phyloP scores from a whole-genome alignment of 768 basidiomycete genomes.

The Strobilomyces confusus region DNA sequence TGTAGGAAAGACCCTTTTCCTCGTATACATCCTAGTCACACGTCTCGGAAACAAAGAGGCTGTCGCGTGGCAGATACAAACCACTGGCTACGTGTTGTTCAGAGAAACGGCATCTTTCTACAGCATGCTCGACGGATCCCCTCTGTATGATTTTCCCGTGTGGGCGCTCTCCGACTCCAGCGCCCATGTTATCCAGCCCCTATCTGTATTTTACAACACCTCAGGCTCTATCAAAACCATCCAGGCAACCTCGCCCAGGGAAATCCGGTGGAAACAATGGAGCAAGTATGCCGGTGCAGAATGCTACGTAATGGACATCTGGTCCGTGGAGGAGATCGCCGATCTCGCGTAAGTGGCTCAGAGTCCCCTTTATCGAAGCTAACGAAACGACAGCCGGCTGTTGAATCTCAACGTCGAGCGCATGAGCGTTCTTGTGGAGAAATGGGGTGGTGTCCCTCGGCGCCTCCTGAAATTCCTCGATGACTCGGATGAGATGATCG shows the following conservation, averaged over 20 bases:
- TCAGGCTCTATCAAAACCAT: not conserved
- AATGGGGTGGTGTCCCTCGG: not conserved
- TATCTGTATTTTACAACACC: not conserved
- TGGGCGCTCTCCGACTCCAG: slow-evolving; percentile 4
- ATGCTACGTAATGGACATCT: slow-evolving; percentile 2
- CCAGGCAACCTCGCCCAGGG: not conserved
- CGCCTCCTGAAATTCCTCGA: not conserved
- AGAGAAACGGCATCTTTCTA: not conserved
- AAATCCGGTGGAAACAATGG: not conserved
- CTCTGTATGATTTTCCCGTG: not conserved
- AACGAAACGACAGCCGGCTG: not conserved
- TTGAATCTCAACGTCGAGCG: not conserved
- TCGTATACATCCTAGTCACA: not conserved
- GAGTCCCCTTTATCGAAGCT: not conserved
- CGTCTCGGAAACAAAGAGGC: not conserved
- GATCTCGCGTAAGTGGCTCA: not conserved
- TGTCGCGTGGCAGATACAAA: not conserved
- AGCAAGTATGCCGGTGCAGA: not conserved
- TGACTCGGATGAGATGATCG: not conserved
- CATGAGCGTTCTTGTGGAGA: not conserved
- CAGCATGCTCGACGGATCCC: not conserved
- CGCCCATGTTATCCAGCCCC: not conserved
- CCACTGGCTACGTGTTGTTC: not conserved
- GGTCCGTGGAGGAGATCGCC: not conserved
- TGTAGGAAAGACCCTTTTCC: not conserved